These are phyloP conservation scores for Herpotrichia juniperi DNA, from an alignment of 2,329 filamentous ascomycete species.

Conservation along the genomic window DNA sequence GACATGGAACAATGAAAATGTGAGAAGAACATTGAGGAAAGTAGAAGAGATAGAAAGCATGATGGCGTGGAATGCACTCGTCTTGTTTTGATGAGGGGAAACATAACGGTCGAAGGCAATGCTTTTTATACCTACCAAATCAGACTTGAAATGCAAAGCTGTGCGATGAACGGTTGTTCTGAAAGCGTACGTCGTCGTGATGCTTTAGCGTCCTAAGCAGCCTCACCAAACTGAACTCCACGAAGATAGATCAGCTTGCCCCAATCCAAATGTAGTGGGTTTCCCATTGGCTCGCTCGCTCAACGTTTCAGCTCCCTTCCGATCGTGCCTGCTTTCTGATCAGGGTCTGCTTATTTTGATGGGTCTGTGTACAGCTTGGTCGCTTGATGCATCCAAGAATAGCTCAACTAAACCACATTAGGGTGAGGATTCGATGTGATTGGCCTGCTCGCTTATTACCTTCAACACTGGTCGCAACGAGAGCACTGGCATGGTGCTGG, in stretches of 20 bases:
- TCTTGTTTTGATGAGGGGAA: background rate
- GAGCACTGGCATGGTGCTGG: too few species aligned
- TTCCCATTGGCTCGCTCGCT: background rate
- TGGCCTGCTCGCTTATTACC: constrained; percentile 8
- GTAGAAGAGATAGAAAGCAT: background rate
- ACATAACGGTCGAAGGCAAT: background rate
- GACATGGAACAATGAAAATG: background rate
- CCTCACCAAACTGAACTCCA: background rate
- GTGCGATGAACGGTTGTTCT: background rate
- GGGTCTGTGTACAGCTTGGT: background rate
- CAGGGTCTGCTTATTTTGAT: background rate
- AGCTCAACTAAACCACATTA: constrained; percentile 8
- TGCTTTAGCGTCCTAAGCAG: background rate
- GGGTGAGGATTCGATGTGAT: constrained; percentile 5
- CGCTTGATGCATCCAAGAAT: constrained; percentile 2
- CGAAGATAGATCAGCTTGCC: background rate
- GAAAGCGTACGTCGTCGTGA: background rate
- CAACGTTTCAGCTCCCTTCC: background rate
- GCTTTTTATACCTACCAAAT: constrained; percentile 4
- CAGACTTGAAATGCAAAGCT: background rate
- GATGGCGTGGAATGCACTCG: background rate
- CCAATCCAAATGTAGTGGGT: background rate
- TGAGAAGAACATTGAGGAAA: constrained; percentile 5
- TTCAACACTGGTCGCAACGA: too few species aligned
- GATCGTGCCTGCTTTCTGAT: background rate